Evolutionary conservation across 2,329 filamentous ascomycete species (phyloP).

Genomic region (Albophoma yamanashiensis): DNA sequence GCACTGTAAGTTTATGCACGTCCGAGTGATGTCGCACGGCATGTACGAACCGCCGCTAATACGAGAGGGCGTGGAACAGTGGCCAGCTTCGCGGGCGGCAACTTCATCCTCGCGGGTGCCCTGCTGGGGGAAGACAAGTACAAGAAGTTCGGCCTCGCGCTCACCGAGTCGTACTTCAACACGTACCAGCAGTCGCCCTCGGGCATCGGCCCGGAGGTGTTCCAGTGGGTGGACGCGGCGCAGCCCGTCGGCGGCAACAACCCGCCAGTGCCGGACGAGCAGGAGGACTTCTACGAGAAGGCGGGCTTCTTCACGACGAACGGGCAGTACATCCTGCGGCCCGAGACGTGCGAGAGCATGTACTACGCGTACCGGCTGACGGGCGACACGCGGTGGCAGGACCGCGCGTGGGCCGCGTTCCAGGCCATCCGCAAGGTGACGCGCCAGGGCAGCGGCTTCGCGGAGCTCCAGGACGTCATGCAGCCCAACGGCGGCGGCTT

Average conservation of each 20-base stretch:
- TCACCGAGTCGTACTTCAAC: constrained; percentile 62
- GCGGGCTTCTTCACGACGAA: constrained; percentile 63
- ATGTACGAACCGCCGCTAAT: constrained; percentile 16
- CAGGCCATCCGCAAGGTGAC: constrained; percentile 54
- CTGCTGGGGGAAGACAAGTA: constrained; percentile 56
- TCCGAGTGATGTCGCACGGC: neutral
- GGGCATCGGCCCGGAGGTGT: constrained; percentile 66
- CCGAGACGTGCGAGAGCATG: constrained; percentile 73
- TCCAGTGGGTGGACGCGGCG: constrained; percentile 46
- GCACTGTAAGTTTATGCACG: constrained; percentile 30
- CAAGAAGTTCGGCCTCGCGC: constrained; percentile 59
- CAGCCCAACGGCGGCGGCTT: constrained; percentile 46
- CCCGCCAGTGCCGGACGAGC: constrained; percentile 27
- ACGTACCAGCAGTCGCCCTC: constrained; percentile 62
- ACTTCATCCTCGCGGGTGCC: constrained; percentile 71
- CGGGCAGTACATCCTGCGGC: constrained; percentile 56
- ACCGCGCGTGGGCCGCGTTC: constrained; percentile 78
- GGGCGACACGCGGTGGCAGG: constrained; percentile 63
- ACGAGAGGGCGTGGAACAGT: constrained; percentile 33
- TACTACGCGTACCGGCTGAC: constrained; percentile 84
- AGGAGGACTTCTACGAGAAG: constrained; percentile 49
- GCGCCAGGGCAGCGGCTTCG: constrained; percentile 55
- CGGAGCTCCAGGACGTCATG: constrained; percentile 57
- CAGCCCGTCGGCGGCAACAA: constrained; percentile 27
- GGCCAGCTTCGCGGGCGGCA: constrained; percentile 76